phyloP scores from a whole-genome alignment of 306 rosid species.

The Abrus pulchellus region DNA sequence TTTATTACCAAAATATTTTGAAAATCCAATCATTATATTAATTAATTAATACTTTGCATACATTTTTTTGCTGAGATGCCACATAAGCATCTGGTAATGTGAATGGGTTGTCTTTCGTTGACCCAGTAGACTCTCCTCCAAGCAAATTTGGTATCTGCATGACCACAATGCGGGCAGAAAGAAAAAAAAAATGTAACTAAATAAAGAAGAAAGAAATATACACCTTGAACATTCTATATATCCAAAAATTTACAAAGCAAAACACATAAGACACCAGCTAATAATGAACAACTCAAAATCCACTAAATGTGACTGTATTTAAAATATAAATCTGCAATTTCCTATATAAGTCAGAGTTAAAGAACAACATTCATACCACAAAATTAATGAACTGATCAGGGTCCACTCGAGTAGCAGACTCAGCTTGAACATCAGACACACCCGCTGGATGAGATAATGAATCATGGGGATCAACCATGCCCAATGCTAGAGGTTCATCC shows the following conservation, averaged over 20 bases:
- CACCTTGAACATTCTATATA: constrained; percentile 30
- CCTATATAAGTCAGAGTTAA: constrained; percentile 3
- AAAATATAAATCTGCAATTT: constrained; percentile 10
- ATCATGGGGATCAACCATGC: constrained; percentile 96
- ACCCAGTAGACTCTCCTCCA: constrained; percentile 70
- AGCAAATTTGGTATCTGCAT: constrained; percentile 90
- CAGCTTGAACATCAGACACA: constrained; percentile 90
- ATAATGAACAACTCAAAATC: constrained; percentile 30
- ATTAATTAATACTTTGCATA: constrained; percentile 48
- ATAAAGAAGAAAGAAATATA: constrained; percentile 14
- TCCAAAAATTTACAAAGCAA: constrained; percentile 19
- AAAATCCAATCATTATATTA: constrained; percentile 23
- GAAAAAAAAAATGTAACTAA: not conserved
- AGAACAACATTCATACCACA: constrained; percentile 66
- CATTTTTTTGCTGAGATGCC: constrained; percentile 76
- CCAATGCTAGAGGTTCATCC: constrained; percentile 83
- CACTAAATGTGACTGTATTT: not conserved
- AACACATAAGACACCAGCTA: constrained; percentile 21
- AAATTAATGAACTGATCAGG: constrained; percentile 88
- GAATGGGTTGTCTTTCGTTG: constrained; percentile 83
- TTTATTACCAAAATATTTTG: constrained; percentile 23
- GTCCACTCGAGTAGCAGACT: constrained; percentile 77
- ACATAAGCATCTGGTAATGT: constrained; percentile 76
- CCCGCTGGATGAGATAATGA: constrained; percentile 99
- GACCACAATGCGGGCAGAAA: not conserved